Conservation (phyloP, 495 filamentous ascomycete species). For the Pyrenopolyporus hunteri region DNA sequence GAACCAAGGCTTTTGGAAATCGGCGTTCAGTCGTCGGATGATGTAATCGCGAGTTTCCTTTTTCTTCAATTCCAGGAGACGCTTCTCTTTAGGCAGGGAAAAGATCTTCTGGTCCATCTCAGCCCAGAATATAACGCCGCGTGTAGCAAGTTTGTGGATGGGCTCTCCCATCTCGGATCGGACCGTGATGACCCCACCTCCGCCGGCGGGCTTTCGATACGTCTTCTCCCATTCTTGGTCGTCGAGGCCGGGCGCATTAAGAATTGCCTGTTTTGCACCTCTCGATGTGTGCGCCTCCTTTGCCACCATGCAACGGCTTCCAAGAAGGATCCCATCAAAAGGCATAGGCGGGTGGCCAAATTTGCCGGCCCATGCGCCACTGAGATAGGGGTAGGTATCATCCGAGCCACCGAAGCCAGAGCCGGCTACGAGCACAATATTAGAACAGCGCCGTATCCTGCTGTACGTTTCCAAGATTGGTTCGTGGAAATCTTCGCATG, state of each 20-base stretch:
- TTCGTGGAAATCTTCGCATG: conserved; percentile 84
- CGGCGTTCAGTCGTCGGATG: conserved; percentile 85
- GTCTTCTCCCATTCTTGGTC: conserved; percentile 87
- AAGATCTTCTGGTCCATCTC: conserved; percentile 92
- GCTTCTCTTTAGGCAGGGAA: conserved; percentile 81
- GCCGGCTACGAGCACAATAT: conserved; percentile 77
- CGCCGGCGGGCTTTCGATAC: conserved; percentile 75
- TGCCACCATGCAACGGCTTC: conserved; percentile 79
- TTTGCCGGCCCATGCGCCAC: conserved; percentile 70
- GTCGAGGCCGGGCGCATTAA: conserved; percentile 76
- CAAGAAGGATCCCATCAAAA: conserved; percentile 78
- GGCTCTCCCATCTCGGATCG: conserved; percentile 91
- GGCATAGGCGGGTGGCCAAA: conserved; percentile 82
- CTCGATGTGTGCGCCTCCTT: conserved; percentile 83
- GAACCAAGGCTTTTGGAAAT: conserved; percentile 93
- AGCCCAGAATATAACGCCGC: conserved; percentile 84
- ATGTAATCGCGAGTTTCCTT: conserved; percentile 73
- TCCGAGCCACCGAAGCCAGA: conserved; percentile 80
- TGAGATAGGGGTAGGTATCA: conserved; percentile 82
- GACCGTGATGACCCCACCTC: conserved; percentile 76
- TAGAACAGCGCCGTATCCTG: conserved; percentile 69
- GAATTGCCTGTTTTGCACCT: conserved; percentile 83
- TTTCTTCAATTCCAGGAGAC: conserved; percentile 78
- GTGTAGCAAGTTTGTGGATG: conserved; percentile 86
- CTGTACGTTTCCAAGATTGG: conserved; percentile 79